Base-by-base conservation (phyloP, 345 rosid genomes). In the Anastatica hierochuntica region DNA sequence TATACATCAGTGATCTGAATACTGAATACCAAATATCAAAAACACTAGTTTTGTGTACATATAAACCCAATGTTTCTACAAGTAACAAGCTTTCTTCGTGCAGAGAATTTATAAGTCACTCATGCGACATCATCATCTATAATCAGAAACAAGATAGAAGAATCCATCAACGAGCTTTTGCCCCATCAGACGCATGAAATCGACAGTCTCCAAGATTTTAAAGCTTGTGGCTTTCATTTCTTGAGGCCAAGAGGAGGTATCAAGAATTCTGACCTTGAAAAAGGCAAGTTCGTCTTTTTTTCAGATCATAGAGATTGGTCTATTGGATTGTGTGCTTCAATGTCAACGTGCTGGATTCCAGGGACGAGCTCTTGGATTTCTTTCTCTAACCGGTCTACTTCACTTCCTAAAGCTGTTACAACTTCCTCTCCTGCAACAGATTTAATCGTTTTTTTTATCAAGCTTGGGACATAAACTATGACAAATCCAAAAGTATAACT, bases 311-410 rank as follows among this genome's bases (percentile, higher is more conserved):
- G 70, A 16, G 66, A 34, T 43, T 67, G 58, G 14, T 74, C 84
- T 26, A 53, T 13, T 23, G 98, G 98, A 68, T 88, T 88, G 74
- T 92, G 98, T 48, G 94, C 98, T 74, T 92, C 98, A 2, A 92
- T 92, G 73, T 92, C 98, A 2, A 92, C 98, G 26, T 92, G 96
- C 24, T 84, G 87, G 58, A 92, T 81, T 33, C 98, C 98, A 0
- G 98, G 98, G 57, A 88, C 96, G 61, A 92, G 89, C 47, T 84
- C 94, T 44, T 83, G 96, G 29, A 92, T 92, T 76, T 92, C 95
- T 65, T 75, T 81, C 67, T 92, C 98, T 10, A 92, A 84, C 74
- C 98, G 72, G 54, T 84, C 95, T n/a, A 92, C 98, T 74, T 92
- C 98, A 8, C 95, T 78, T 49, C 98, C 98, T 66, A 92, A 78